Conservation (phyloP, 352 stramenopile species). For the Thalassiosira livingstoniorum region DNA sequence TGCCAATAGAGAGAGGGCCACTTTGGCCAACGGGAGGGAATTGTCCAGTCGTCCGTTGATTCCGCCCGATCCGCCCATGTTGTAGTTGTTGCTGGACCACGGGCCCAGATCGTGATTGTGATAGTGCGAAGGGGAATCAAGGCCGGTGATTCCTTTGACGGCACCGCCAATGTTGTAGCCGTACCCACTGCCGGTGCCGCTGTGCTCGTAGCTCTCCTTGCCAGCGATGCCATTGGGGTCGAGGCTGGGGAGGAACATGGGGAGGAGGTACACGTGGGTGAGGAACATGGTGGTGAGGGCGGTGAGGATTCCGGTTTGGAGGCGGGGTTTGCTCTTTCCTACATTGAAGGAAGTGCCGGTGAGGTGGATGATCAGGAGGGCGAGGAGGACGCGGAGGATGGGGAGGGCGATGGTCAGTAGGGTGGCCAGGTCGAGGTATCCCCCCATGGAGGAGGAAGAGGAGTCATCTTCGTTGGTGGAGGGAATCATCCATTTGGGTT, state of each 20-base stretch:
- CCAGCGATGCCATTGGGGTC: too few relatives aligned
- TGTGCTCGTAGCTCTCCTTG: too few relatives aligned
- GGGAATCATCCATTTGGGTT: too few relatives aligned
- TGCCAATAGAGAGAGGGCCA: slow-evolving; percentile 61
- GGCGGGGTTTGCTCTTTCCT: slow-evolving; percentile 57
- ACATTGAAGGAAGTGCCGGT: too few relatives aligned
- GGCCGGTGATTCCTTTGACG: not conserved
- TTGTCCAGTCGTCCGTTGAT: not conserved
- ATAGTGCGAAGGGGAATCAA: not conserved
- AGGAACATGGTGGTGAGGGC: slow-evolving; percentile 53
- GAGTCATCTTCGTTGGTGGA: too few relatives aligned
- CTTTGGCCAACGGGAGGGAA: slow-evolving; percentile 42
- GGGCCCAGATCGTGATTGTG: not conserved
- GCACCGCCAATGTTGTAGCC: slow-evolving; percentile 8
- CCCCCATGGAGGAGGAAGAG: too few relatives aligned
- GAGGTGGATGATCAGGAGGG: too few relatives aligned
- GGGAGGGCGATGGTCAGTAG: too few relatives aligned
- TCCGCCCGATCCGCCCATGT: not conserved
- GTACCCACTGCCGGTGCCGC: slow-evolving; percentile 7
- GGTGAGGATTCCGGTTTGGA: slow-evolving; percentile 63
- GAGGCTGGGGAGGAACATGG: slow-evolving; percentile 62
- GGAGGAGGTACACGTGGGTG: slow-evolving; percentile 61
- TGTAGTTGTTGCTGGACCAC: not conserved
- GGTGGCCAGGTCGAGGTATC: too few relatives aligned
- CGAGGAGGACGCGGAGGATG: too few relatives aligned